These are phyloP conservation scores for Beauveria sp. DNA, from an alignment of 2,329 filamentous ascomycete species.

Conservation along the genomic window DNA sequence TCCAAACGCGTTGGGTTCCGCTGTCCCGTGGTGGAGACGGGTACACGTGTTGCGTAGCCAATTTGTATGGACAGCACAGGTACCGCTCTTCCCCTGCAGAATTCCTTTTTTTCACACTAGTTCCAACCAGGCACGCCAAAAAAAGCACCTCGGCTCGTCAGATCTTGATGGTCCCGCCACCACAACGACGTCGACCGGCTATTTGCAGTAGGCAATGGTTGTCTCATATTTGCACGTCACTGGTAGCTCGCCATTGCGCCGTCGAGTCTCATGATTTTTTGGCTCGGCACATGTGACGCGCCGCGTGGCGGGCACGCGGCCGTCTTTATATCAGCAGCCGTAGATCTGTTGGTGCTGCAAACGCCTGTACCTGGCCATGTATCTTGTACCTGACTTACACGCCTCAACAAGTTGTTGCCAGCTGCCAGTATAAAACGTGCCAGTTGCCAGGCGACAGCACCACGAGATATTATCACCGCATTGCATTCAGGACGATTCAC, in stretches of 20 bases:
- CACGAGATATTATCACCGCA: background rate
- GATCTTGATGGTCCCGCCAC: slow-evolving; percentile 1
- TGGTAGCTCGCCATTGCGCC: background rate
- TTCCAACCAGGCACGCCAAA: background rate
- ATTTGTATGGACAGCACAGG: background rate
- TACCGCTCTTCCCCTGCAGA: background rate
- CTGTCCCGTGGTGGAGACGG: background rate
- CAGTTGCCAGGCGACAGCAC: background rate
- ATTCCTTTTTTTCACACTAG: background rate
- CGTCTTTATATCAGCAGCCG: background rate
- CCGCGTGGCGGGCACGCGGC: background rate
- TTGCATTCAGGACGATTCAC: background rate
- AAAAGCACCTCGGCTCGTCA: slow-evolving; percentile 8
- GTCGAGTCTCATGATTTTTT: background rate
- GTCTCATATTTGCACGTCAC: background rate
- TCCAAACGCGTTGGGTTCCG: slow-evolving; percentile 7
- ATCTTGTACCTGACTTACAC: background rate
- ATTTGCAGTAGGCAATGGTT: background rate
- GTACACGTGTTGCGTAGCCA: background rate
- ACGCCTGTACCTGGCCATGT: background rate
- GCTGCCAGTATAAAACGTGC: background rate
- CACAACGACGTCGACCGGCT: background rate
- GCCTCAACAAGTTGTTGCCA: slow-evolving; percentile 3
- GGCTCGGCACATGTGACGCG: slow-evolving; percentile 4
- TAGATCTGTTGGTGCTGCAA: background rate